Percentiles rank a stretch among this genome's conserved stretches.
Evolutionary conservation across 805 yeast genomes (phyloP).

Genomic region (Candida takata): DNA sequence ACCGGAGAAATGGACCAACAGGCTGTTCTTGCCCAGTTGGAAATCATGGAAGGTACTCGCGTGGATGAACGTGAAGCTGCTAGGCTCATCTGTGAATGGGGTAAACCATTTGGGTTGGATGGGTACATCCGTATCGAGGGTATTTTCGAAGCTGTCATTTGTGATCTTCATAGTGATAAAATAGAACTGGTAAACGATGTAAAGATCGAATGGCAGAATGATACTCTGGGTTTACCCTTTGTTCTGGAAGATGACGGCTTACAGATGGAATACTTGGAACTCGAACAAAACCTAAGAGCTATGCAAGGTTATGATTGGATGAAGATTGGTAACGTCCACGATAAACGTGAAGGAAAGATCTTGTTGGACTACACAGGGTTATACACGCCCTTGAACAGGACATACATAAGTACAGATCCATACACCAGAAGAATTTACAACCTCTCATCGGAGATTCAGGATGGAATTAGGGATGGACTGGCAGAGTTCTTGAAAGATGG

Average conservation of each 20-base stretch:
- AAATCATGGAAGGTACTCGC: conserved; percentile 21
- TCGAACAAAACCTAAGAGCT: conserved; percentile 18
- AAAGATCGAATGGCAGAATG: conserved; percentile 31
- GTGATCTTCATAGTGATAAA: conserved; percentile 44
- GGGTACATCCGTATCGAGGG: conserved; percentile 53
- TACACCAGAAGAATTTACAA: conserved; percentile 34
- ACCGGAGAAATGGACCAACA: conserved; percentile 62
- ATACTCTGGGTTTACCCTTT: conserved; percentile 21
- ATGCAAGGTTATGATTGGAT: conserved; percentile 38
- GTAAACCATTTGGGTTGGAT: conserved; percentile 41
- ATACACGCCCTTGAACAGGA: conserved; percentile 46
- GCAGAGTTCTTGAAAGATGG: conserved; percentile 24
- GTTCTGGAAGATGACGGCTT: conserved; percentile 2
- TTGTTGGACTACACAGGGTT: conserved; percentile 44
- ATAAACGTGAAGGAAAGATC: conserved; percentile 43
- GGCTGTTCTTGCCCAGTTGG: conserved; percentile 31
- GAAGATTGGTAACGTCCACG: conserved; percentile 38
- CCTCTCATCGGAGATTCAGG: conserved; percentile 28
- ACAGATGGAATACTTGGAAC: conserved; percentile 10
- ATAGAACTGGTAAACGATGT: conserved; percentile 40
- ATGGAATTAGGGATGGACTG: conserved; percentile 30
- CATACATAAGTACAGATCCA: conserved; percentile 43
- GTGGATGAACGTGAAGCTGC: conserved; percentile 42
- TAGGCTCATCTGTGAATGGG: conserved; percentile 47
- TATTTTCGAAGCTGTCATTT: conserved; percentile 55